Base-by-base conservation (phyloP, 768 basidiomycete species). In the Agaricus blazei region DNA sequence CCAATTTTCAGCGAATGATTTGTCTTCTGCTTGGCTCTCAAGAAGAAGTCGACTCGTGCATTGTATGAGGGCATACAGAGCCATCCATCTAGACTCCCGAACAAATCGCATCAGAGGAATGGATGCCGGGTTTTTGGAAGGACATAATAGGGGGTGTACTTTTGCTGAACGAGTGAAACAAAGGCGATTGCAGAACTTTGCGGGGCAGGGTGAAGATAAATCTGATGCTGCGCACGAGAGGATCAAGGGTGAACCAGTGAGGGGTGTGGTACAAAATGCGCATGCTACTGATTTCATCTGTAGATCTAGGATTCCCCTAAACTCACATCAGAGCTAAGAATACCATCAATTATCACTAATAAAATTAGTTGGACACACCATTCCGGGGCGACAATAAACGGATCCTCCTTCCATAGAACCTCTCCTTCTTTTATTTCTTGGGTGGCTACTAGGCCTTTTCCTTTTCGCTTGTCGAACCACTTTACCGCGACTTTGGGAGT, bases 351-450 rank as follows among this genome's bases (percentile, higher is more conserved):
- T 19, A 4, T 8, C 27, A 41, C 23, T 14, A 9, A 26, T 11
- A n/a, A 43, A 9, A 54, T 26, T 3, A 19, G 26, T 24, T 7
- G 37, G 41, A 63, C 68, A 58, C 66, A 89, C 87, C 85, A 89
- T 70, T 89, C 87, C n/a, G 89, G 84, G n/a, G 88, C 86, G 23
- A 90, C 69, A 44, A 87, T 68, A 64, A 86, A 91, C 1, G 89
- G 90, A 63, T 91, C 88, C 64, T 95, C 92, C 56, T 83, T 86
- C 90, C 93, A 94, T 15, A 96, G 66, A 3, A 82, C 71, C 58
- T 94, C 89, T 0, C 87, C 90, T 62, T 83, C 79, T 26, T 71
- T 70, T 51, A 95, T 87, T 29, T 77, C 73, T 48, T 83, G 79
- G 34, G 70, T 80, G 1, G 90, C 90, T 0, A 94, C 81, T 36